Percentiles rank a stretch among this genome's conserved stretches.
phyloP scores from a whole-genome alignment of 768 basidiomycete genomes.

The Mycena vitilis region DNA sequence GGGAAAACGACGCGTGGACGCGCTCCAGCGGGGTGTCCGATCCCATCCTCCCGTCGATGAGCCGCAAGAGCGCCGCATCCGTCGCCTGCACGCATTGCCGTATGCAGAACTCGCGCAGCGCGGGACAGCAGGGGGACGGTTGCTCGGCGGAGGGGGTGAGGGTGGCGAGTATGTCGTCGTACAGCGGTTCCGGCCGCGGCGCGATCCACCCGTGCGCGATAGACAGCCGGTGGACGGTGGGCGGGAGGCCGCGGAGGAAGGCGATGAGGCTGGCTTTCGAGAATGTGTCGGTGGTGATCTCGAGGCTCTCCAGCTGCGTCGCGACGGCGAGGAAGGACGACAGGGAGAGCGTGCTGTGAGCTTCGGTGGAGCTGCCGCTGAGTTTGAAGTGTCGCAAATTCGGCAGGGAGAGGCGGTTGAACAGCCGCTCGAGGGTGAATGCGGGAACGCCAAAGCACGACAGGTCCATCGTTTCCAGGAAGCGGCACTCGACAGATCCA shows the following conservation, averaged over 20 bases:
- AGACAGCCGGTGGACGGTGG: too few relatives aligned
- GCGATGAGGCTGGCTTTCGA: too few relatives aligned
- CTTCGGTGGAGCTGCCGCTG: neutral
- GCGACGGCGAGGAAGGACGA: neutral
- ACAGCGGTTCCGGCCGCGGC: neutral
- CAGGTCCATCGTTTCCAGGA: slow-evolving; percentile 1
- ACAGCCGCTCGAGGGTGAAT: neutral
- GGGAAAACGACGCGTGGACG: neutral
- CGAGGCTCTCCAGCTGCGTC: too few relatives aligned
- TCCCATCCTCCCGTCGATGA: neutral
- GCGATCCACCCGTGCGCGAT: too few relatives aligned
- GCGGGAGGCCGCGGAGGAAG: too few relatives aligned
- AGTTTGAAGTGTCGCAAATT: neutral
- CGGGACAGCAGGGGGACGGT: neutral
- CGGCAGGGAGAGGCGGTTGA: neutral
- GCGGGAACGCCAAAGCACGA: neutral
- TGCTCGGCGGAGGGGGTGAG: neutral
- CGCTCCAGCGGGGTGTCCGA: neutral
- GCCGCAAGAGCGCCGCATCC: neutral
- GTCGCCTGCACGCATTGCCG: neutral
- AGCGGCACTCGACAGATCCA: neutral
- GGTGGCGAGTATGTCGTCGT: neutral
- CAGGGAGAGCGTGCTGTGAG: too few relatives aligned
- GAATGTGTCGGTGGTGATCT: too few relatives aligned
- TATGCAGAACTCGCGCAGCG: neutral